Evolutionary conservation across 2,329 filamentous ascomycete species (phyloP).

Genomic region (Ascochyta clinopodiicola): DNA sequence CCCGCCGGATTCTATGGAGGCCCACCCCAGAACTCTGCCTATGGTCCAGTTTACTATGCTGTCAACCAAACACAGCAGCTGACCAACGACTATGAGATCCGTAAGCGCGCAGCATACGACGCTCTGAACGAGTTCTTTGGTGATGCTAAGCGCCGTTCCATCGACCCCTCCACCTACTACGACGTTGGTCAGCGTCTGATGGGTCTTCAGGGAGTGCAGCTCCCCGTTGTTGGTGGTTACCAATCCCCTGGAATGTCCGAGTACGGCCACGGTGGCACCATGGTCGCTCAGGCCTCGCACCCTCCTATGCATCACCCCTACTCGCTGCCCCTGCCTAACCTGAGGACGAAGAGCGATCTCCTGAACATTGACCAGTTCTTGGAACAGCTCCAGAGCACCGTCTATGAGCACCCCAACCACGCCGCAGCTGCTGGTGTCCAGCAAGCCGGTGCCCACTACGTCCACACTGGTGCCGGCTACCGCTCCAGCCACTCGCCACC

Average conservation of each 20-base stretch:
- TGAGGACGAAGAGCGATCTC: conserved; percentile 92
- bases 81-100: conserved; percentile 72
- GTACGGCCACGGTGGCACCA: conserved; percentile 61
- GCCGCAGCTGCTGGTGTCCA: conserved; percentile 80
- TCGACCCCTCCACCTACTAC: conserved; percentile 87
- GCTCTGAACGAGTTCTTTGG: conserved; percentile 93
- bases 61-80: conserved; percentile 71
- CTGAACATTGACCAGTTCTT: conserved; percentile 93
- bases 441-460: conserved; percentile 73
- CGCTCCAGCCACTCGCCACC: conserved; percentile 66
- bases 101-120: conserved; percentile 82
- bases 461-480: conserved; percentile 59
- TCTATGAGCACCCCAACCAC: conserved; percentile 89
- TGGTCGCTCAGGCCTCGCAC: conserved; percentile 61
- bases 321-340: conserved; percentile 85
- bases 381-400: conserved; percentile 93
- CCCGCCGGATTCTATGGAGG: conserved; percentile 60
- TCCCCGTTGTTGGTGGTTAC: conserved; percentile 50
- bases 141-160: conserved; percentile 86
- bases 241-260: conserved; percentile 54
- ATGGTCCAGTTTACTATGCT: conserved; percentile 80
- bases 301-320: conserved; percentile 80
- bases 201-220: conserved; percentile 73
- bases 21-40: conserved; percentile 61
- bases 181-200: conserved; percentile 90